Evolutionary conservation across 2,329 filamentous ascomycete species (phyloP).

Genomic region (Fusarium continuum): DNA sequence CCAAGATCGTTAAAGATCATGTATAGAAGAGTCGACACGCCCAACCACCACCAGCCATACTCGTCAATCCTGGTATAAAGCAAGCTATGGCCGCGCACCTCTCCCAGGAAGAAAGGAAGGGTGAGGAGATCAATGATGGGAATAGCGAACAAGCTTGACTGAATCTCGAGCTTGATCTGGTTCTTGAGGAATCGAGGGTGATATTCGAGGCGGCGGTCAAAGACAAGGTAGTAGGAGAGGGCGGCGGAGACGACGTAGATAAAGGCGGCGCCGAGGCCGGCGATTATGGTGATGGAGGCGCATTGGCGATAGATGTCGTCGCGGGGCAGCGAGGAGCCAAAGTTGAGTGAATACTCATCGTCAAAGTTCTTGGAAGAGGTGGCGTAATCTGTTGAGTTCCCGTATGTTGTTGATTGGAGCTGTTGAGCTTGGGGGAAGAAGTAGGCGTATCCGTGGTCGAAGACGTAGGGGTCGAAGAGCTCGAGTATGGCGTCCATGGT

Average conservation of each 20-base stretch:
- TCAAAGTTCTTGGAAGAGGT: slow-evolving; percentile 17
- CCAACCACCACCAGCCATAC: slow-evolving; percentile 54
- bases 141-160: slow-evolving; percentile 53
- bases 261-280: slow-evolving; percentile 50
- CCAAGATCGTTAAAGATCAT: slow-evolving; percentile 57
- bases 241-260: slow-evolving; percentile 74
- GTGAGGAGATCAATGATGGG: slow-evolving; percentile 57
- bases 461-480: slow-evolving; percentile 52
- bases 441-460: slow-evolving; percentile 54
- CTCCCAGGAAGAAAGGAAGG: slow-evolving; percentile 56
- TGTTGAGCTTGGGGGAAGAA: slow-evolving; percentile 45
- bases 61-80: slow-evolving; percentile 53
- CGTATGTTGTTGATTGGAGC: slow-evolving; percentile 9
- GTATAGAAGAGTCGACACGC: slow-evolving; percentile 52
- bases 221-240: slow-evolving; percentile 76
- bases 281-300: slow-evolving; percentile 51
- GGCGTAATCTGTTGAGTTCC: slow-evolving; percentile 29
- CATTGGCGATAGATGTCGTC: slow-evolving; percentile 54
- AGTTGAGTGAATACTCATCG: slow-evolving; percentile 30
- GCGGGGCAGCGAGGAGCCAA: slow-evolving; percentile 49
- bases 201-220: slow-evolving; percentile 56
- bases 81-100: slow-evolving; percentile 57
- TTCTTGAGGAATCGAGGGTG: slow-evolving; percentile 60
- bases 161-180: slow-evolving; percentile 56
- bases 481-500: slow-evolving; percentile 54